Conservation (phyloP, 768 basidiomycete genomes). For the Russula vinacea region DNA sequence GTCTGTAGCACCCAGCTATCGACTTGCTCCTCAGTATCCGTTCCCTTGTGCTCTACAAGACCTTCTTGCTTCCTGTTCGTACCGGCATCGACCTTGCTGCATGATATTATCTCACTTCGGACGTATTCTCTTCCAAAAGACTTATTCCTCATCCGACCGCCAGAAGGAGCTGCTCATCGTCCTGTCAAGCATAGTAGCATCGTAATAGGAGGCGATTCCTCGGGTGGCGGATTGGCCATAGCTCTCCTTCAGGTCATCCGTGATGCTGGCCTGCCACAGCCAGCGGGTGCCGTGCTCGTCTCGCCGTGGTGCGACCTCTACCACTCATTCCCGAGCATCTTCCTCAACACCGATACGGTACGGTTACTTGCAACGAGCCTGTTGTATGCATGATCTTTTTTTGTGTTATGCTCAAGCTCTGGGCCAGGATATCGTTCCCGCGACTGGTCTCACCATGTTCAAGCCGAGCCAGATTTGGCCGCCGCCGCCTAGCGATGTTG, state of each 20-base stretch:
- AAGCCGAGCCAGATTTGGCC: slow-evolving; percentile 79
- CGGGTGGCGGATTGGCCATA: slow-evolving; percentile 83
- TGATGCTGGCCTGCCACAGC: slow-evolving; percentile 76
- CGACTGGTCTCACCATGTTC: slow-evolving; percentile 68
- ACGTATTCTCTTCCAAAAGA: slow-evolving; percentile 44
- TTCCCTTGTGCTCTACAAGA: slow-evolving; percentile 94
- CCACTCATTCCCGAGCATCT: slow-evolving; percentile 89
- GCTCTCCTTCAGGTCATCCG: slow-evolving; percentile 85
- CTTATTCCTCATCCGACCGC: slow-evolving; percentile 88
- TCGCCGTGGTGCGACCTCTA: slow-evolving; percentile 92
- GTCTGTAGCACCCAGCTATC: slow-evolving; percentile 65
- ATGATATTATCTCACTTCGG: slow-evolving; percentile 29
- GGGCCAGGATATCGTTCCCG: slow-evolving; percentile 70
- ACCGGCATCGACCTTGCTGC: not conserved
- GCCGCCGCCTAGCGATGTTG: slow-evolving; percentile 63
- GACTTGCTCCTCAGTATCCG: slow-evolving; percentile 92
- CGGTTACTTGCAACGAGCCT: too few species aligned
- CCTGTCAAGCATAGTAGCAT: slow-evolving; percentile 81
- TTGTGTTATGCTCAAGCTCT: too few species aligned
- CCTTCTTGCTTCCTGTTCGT: slow-evolving; percentile 73
- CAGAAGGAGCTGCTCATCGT: slow-evolving; percentile 67
- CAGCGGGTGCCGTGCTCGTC: slow-evolving; percentile 84
- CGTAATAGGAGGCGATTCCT: slow-evolving; percentile 89
- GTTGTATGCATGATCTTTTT: not conserved
- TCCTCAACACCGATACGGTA: slow-evolving; percentile 81